Evolutionary conservation across 2,329 filamentous ascomycete genomes (phyloP).

Genomic region (Sporothrix luriei): DNA sequence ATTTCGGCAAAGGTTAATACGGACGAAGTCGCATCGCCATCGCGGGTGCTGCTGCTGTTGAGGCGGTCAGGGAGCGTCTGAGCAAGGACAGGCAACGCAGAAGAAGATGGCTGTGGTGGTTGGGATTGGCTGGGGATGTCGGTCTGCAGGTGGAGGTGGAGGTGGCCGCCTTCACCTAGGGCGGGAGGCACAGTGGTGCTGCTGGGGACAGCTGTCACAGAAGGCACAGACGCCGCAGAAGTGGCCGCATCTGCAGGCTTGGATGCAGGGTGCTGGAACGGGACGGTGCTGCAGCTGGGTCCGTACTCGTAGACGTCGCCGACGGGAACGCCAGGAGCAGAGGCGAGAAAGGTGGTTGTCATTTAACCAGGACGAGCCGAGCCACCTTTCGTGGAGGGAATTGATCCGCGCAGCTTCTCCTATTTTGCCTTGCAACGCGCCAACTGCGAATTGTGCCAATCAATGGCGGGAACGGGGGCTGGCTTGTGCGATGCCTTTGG

Average conservation of each 20-base stretch:
- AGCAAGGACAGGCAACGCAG: constrained; percentile 28
- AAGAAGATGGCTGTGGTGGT: constrained; percentile 21
- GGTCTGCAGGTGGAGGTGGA: constrained; percentile 28
- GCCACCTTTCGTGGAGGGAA: constrained; percentile 20
- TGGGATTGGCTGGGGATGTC: constrained; percentile 29
- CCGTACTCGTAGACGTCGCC: constrained; percentile 21
- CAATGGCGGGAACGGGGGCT: constrained; percentile 8
- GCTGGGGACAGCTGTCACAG: constrained; percentile 16
- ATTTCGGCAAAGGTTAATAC: constrained; percentile 49
- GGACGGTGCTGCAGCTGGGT: constrained; percentile 25
- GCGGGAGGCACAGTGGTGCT: background rate
- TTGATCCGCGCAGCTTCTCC: constrained; percentile 24
- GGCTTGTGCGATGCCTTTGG: constrained; percentile 11
- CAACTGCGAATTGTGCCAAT: background rate
- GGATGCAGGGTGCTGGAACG: constrained; percentile 23
- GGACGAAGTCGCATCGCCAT: constrained; percentile 33
- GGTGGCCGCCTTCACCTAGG: constrained; percentile 25
- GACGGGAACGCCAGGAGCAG: constrained; percentile 16
- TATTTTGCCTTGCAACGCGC: constrained; percentile 20
- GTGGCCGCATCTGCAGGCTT: constrained; percentile 22
- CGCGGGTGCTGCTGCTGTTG: constrained; percentile 24
- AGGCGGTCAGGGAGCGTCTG: constrained; percentile 29
- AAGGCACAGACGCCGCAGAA: constrained; percentile 22
- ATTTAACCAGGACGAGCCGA: constrained; percentile 33
- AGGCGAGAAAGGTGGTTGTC: constrained; percentile 28